phyloP scores from a whole-genome alignment of 345 rosid species.

The Pseudoturritis turrita region DNA sequence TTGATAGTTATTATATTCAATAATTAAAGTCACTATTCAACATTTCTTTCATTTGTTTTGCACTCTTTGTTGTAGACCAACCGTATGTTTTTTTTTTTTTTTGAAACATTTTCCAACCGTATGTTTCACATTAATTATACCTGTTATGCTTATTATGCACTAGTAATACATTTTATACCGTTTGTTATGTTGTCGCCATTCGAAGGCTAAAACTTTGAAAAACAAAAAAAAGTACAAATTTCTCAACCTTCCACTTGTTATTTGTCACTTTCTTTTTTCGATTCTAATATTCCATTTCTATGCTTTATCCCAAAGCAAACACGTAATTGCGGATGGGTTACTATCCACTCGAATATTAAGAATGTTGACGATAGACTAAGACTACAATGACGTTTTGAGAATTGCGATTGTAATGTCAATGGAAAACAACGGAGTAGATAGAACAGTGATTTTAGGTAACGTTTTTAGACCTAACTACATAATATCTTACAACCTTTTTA shows the following conservation, averaged over 20 bases:
- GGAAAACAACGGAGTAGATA: background rate
- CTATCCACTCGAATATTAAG: slow-evolving; percentile 9
- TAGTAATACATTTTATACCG: background rate
- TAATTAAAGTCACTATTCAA: too few relatives aligned
- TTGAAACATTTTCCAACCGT: too few relatives aligned
- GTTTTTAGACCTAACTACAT: background rate
- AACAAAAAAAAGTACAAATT: background rate
- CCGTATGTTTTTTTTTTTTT: too few relatives aligned
- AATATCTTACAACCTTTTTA: background rate
- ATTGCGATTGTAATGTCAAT: background rate
- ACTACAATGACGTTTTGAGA: background rate
- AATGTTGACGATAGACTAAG: background rate
- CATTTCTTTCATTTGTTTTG: too few relatives aligned
- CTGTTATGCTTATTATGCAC: background rate
- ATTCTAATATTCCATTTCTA: slow-evolving; percentile 10
- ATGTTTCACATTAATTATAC: background rate
- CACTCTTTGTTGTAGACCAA: too few relatives aligned
- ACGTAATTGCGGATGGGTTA: background rate
- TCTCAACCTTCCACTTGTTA: slow-evolving; percentile 12
- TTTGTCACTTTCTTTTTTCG: slow-evolving; percentile 10
- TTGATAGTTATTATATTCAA: too few relatives aligned
- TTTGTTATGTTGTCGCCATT: background rate
- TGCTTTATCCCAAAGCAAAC: slow-evolving; percentile 11
- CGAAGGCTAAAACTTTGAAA: background rate
- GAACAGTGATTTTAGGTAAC: background rate